These are phyloP conservation scores for Collybia sordida DNA, from an alignment of 768 basidiomycete species.

Conservation along the genomic window DNA sequence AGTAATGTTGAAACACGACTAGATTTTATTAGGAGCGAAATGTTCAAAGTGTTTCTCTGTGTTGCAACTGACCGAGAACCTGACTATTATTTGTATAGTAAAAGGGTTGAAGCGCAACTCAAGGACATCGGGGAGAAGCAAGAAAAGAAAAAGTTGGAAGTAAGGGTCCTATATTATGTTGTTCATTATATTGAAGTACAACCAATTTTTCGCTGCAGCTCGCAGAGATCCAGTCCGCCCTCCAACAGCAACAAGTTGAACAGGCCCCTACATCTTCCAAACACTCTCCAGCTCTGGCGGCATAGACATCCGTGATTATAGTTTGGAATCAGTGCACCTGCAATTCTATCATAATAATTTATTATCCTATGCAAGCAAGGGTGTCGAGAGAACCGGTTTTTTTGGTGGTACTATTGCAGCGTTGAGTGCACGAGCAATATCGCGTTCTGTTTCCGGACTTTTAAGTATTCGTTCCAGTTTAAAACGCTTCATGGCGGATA, in stretches of 20 bases:
- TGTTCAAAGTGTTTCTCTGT: constrained; percentile 48
- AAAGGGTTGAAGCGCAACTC: constrained; percentile 79
- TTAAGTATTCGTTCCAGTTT: constrained; percentile 62
- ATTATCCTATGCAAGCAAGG: neutral
- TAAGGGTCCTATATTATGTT: constrained; percentile 28
- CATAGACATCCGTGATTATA: neutral
- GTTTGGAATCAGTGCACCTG: neutral
- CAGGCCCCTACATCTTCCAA: constrained; percentile 18
- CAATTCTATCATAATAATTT: neutral
- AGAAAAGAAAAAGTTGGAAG: constrained; percentile 85
- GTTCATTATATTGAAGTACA: constrained; percentile 3
- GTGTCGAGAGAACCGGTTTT: constrained; percentile 9
- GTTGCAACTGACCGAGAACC: neutral
- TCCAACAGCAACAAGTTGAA: constrained; percentile 39
- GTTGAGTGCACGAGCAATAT: constrained; percentile 31
- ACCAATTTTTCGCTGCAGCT: constrained; percentile 42
- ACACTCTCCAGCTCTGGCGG: constrained; percentile 4
- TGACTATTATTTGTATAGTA: constrained; percentile 31
- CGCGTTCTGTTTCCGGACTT: constrained; percentile 68
- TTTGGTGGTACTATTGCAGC: constrained; percentile 11
- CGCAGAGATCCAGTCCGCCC: constrained; percentile 61
- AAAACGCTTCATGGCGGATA: constrained; percentile 80
- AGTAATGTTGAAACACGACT: constrained; percentile 86
- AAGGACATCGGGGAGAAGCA: constrained; percentile 75
- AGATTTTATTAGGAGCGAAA: constrained; percentile 85